Evolutionary conservation across 305 asterid genomes (phyloP), one percentile per base, ranked within the genome.

Genomic region (Salvia sclarea): DNA sequence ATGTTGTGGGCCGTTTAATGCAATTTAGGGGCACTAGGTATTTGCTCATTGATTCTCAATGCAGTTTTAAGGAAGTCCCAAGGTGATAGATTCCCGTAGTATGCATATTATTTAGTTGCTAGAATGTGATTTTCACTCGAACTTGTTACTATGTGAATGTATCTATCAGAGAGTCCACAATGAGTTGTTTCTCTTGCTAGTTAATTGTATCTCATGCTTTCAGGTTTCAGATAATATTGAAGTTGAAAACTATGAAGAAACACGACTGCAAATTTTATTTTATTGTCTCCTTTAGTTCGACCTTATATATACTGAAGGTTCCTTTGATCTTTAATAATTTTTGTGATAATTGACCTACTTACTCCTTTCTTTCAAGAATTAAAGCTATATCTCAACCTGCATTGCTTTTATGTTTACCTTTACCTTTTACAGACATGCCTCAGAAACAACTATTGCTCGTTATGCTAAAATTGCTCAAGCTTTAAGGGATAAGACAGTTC

Each of bases 401-500:
- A 35, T 49, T 61, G 57, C 6, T 72, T 67, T 53, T 54, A 5
- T 59, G 35, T 65, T 35, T 30, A 48, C 25, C 35, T 33, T 47
- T 20, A 61, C 33, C 53, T 50, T 74, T 55, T 78, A 81, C 92
- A 95, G 99, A 73, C 84, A 84, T 83, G 83, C 89, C n/a, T 61
- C 95, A 33, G 92, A 89, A 6, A 38, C 64, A 6, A 24, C 37
- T 22, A 1, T 83, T 53, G 61, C 81, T 24, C 86, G 95, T 17
- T 91, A 88, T 85, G 95, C 95, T 30, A 84, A 75, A 82, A 91
- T 91, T 70, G 86, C 99, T 38, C 84, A 69, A 80, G 84, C 82
- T 18, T 78, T 95, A 56, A 78, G 79, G 57, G 95, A 84, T 68
- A 95, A 95, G 83, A 88, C 95, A 37, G 95, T 85, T 64, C 80